A percentile compares a stretch with the other conserved stretches of the same genome.
phyloP scores from a whole-genome alignment of 371 early-diverging fungal species.

The Nematocida ausubeli region DNA sequence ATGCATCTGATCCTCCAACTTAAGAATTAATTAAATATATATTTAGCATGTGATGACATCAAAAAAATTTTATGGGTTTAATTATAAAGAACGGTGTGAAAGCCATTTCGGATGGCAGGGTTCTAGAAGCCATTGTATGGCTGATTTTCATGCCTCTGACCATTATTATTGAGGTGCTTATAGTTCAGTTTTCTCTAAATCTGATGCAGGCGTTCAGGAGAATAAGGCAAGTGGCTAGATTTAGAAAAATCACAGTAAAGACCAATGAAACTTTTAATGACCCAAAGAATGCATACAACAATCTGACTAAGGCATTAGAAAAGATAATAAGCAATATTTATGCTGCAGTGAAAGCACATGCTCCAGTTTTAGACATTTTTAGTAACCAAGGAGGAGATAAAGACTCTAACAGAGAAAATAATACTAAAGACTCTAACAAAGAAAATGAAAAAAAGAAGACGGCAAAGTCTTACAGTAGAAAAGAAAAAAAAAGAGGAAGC shows the following conservation, averaged over 20 bases:
- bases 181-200: not conserved
- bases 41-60: not conserved
- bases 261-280: not conserved
- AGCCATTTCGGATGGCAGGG: not conserved
- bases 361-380: too few species aligned
- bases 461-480: not conserved
- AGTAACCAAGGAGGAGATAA: too few species aligned
- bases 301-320: not conserved
- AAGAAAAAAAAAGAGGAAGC: not conserved
- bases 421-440: not conserved
- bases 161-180: slow-evolving; percentile 1
- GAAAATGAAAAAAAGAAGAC: not conserved
- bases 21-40: not conserved
- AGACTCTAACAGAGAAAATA: too few species aligned
- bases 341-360: not conserved
- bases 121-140: not conserved
- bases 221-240: not conserved
- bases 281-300: not conserved
- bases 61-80: slow-evolving; percentile 19
- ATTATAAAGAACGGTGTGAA: not conserved
- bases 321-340: not conserved
- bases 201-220: not conserved
- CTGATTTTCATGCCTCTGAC: not conserved
- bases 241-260: not conserved
- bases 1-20: not conserved